A percentile compares a stretch with the other conserved stretches of the same genome.
Conservation (phyloP, 768 basidiomycete species). For the Termitomyces sp. region DNA sequence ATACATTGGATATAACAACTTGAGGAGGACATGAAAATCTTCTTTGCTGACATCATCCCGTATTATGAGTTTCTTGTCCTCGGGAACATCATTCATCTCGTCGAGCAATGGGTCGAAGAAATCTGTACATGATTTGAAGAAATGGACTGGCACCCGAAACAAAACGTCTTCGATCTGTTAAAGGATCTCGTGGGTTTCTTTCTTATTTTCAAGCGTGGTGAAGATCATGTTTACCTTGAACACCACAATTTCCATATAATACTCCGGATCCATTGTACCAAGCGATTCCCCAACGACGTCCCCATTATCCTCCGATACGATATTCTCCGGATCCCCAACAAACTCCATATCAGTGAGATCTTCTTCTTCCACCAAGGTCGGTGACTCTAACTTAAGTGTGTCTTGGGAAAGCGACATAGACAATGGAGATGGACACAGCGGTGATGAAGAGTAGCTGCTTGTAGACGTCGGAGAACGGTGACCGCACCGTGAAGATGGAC, state of each 20-base stretch:
- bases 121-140: slow-evolving; percentile 5
- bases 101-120: slow-evolving; percentile 2
- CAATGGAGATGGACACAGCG: not conserved
- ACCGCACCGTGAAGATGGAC: not conserved
- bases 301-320: not conserved
- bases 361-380: not conserved
- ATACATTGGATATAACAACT: slow-evolving; percentile 11
- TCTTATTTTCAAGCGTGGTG: not conserved
- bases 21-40: slow-evolving; percentile 11
- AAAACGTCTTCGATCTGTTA: slow-evolving; percentile 6
- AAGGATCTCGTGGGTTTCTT: not conserved
- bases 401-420: not conserved
- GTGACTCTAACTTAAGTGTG: not conserved
- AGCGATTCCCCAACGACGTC: not conserved
- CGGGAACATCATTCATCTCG: not conserved
- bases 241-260: slow-evolving; percentile 5
- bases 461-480: not conserved
- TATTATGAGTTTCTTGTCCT: not conserved
- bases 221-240: slow-evolving; percentile 1
- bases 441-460: not conserved
- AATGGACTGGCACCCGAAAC: slow-evolving; percentile 7
- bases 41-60: slow-evolving; percentile 4
- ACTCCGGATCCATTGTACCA: not conserved
- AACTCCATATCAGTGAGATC: not conserved
- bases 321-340: not conserved